Base-by-base conservation (phyloP, 202 grass and related monocot genomes). In the Hordeum pubiflorum region DNA sequence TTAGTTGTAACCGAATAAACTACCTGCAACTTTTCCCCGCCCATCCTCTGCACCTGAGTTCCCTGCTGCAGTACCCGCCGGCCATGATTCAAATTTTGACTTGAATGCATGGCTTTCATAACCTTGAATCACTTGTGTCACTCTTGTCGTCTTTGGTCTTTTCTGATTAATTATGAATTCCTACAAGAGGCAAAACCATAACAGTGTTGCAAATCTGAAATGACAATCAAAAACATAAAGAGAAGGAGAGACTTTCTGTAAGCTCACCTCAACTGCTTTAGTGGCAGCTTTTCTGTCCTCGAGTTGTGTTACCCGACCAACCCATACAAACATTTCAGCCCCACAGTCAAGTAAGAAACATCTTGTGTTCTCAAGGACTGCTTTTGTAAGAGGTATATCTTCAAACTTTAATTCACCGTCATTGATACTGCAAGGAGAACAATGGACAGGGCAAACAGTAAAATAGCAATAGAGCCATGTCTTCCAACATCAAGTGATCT, bases 111-210 rank as follows among this genome's bases (percentile, higher is more conserved):
- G 87, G 79, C 91, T 91, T 78, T 97, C 94, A 54, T 92, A 94
- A 75, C 94, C 94, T 91, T 97, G 94, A 85, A 97, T 97, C 62
- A 97, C 87, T 90, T 90, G 91, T 63, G 89, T 94, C 31, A 97
- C 87, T 34, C 87, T 86, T 36, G 91, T 90, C 63, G 91, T 87
- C 85, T 88, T 97, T 83, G 94, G 87, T 71, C 85, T 86, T 70
- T 97, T 97, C 75, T 97, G 87, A 81, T 72, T 80, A 79, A 89
- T 66, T 82, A 94, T 79, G 84, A 97, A 94, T 66, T 93, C 91
- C 94, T 97, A 79, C 32, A 88, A 61, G 37, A 93, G 68, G 77
- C 20, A 88, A 82, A 81, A 74, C 8, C 18, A 67, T 57, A 50
- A 43, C 27, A 43, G 26, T 9, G 4, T 77, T 76, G 27, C 6